phyloP scores from a whole-genome alignment of 805 yeast genomes.

The Peterozyma xylosa region DNA sequence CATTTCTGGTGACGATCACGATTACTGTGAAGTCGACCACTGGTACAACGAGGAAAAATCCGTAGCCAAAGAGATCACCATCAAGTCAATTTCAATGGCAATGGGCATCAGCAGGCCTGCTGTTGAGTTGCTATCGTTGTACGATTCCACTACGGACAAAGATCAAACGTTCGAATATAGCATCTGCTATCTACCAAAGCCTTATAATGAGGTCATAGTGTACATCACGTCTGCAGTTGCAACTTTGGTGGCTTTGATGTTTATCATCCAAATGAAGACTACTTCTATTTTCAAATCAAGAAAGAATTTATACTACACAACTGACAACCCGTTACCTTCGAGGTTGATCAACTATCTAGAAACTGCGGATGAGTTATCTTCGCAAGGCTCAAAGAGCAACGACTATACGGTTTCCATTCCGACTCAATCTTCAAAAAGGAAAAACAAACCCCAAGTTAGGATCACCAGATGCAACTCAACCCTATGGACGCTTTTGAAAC shows the following conservation, averaged over 20 bases:
- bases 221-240: constrained; percentile 29
- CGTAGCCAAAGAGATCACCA: constrained; percentile 57
- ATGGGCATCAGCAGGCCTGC: constrained; percentile 81
- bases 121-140: constrained; percentile 61
- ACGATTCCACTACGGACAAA: constrained; percentile 12
- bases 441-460: no score
- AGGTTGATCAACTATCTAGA: constrained; percentile 3
- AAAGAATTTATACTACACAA: not conserved
- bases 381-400: no score
- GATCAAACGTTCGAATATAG: constrained; percentile 23
- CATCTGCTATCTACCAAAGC: constrained; percentile 38
- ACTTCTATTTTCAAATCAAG: constrained; percentile 2
- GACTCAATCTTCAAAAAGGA: no score
- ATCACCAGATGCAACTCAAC: no score
- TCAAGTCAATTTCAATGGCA: constrained; percentile 86
- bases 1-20: constrained; percentile 95
- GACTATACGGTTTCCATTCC: no score
- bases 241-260: constrained; percentile 10
- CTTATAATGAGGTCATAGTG: constrained; percentile 31
- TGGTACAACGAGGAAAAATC: constrained; percentile 12
- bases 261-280: constrained; percentile 1
- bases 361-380: not conserved
- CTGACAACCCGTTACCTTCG: constrained; percentile 5
- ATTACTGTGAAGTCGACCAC: constrained; percentile 78
- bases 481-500: no score